Conservation (phyloP, 2,329 filamentous ascomycete species). For the Bipolaris zeicola region DNA sequence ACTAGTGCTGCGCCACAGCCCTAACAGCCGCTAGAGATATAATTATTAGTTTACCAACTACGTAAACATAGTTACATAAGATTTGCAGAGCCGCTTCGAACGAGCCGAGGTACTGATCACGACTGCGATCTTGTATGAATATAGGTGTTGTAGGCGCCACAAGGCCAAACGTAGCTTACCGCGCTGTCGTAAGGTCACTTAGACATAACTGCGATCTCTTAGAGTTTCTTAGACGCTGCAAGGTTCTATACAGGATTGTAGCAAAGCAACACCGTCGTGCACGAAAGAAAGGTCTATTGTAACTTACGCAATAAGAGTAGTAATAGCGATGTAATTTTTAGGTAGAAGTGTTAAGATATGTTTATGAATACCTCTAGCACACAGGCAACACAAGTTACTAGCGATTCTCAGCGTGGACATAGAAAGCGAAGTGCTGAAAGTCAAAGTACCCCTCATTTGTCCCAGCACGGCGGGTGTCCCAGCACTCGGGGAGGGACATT, state of each 20-base stretch:
- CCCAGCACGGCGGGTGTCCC: conserved; percentile 8
- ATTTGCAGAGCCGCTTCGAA: background rate
- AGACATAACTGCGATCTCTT: background rate
- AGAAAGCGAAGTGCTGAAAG: conserved; percentile 6
- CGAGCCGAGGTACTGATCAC: conserved; percentile 2
- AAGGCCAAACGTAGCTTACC: background rate
- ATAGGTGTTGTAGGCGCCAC: background rate
- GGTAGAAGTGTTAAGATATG: background rate
- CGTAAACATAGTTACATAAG: background rate
- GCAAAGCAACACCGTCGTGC: background rate
- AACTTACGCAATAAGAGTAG: background rate
- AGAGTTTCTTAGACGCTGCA: background rate
- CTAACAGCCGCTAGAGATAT: background rate
- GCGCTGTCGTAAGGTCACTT: background rate
- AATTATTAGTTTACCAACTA: background rate
- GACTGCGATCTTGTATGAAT: conserved; percentile 1
- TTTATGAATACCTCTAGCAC: conserved; percentile 1
- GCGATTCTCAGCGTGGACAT: background rate
- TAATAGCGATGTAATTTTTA: conserved; percentile 4
- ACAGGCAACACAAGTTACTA: background rate
- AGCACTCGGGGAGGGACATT: background rate
- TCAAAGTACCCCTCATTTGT: conserved; percentile 8
- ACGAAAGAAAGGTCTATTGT: background rate
- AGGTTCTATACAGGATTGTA: background rate
- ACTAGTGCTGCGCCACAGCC: too few species aligned